These are phyloP conservation scores for Scheffersomyces amazonensis DNA, from an alignment of 805 yeast genomes.

Conservation along the genomic window DNA sequence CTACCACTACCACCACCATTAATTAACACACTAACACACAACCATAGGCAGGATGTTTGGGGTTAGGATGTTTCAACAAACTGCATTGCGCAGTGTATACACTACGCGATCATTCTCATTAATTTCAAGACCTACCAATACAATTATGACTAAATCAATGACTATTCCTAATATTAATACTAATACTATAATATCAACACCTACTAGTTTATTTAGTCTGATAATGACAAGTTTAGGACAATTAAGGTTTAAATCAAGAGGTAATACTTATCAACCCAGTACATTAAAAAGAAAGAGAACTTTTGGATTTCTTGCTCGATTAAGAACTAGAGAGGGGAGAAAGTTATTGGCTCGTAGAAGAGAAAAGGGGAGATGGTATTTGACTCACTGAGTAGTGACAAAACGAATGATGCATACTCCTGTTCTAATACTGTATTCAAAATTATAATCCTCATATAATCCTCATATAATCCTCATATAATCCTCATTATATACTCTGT, in stretches of 20 bases:
- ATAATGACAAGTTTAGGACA: slow-evolving; percentile 34
- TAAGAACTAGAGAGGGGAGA: slow-evolving; percentile 71
- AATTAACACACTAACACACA: no score
- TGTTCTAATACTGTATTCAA: background rate
- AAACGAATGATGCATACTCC: background rate
- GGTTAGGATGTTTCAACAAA: no score
- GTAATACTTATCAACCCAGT: slow-evolving; percentile 93
- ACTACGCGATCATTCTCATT: background rate
- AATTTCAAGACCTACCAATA: background rate
- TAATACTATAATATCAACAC: background rate
- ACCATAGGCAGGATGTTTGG: no score
- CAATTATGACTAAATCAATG: background rate
- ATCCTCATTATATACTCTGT: no score
- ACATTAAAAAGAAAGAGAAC: slow-evolving; percentile 87
- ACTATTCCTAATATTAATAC: slow-evolving; percentile 5
- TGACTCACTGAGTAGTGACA: slow-evolving; percentile 67
- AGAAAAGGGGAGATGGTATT: slow-evolving; percentile 91
- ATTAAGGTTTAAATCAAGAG: slow-evolving; percentile 80
- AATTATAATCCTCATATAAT: no score
- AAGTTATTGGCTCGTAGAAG: slow-evolving; percentile 74
- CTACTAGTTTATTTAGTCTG: slow-evolving; percentile 1
- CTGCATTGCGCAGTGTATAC: no score
- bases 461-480: no score
- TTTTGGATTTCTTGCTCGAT: slow-evolving; percentile 84
- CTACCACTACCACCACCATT: no score